Evolutionary conservation across 352 stramenopile species (phyloP), one percentile per base, ranked within the genome.

Genomic region (Globisporangium spinosum): DNA sequence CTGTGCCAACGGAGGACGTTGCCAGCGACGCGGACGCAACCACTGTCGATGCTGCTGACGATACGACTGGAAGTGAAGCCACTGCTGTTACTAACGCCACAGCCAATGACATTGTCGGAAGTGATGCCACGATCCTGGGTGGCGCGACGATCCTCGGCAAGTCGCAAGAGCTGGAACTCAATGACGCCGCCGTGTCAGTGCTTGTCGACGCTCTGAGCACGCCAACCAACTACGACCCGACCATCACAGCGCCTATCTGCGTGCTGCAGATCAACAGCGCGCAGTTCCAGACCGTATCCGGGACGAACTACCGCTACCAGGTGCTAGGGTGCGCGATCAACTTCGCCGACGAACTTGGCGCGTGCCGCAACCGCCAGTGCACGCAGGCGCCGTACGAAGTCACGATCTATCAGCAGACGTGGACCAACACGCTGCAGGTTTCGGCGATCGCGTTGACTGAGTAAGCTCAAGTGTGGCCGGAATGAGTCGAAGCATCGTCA

Each of bases 231-330:
- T 86, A 84, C 68, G 63, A 54, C 32, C 64, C 69, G 8, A 57
- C 72, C 20, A 73, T 85, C 66, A 74, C 23, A 2, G 57, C 64
- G 1, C 68, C 62, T 9, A 67, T 88, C 58, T 89, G 81, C 63
- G 64, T 83, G 6, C 67, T 80, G 9, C 70, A 70, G 20, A 70
- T 88, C 56, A 63, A 82, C 38, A 69, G 59, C 51, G 71, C 82
- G 17, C 27, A 74, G 53, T 73, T 65, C 29, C 79, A 89, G 68
- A 75, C 70, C 23, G 79, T 89, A 9, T 71, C 76, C 10, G 81
- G 81, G 43, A 88, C 78, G 53, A 87, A 87, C 68, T 89, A 87
- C 71, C 80, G 77, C 53, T 89, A 85, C 71, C 61, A 80, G 23
- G 67, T 87, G n/a, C 68, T 75, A 3, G 81, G 76, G 20, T 89